These are phyloP conservation scores for Ciborinia camelliae DNA, from an alignment of 2,329 filamentous ascomycete species.

Conservation along the genomic window DNA sequence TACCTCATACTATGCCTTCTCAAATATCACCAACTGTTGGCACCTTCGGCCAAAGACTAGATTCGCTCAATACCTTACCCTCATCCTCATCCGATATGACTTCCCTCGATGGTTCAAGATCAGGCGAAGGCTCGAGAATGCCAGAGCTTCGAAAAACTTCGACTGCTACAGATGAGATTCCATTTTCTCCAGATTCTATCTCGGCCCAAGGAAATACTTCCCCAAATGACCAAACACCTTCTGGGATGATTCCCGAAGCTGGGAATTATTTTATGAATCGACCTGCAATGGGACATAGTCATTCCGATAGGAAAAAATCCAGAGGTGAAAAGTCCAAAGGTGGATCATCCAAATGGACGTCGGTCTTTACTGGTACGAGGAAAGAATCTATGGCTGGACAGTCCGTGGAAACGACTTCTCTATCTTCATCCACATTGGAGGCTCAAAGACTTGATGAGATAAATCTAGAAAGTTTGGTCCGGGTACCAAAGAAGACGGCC, in stretches of 20 bases:
- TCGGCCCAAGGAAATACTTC: constrained; percentile 15
- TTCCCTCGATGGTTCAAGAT: constrained; percentile 22
- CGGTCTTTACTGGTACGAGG: constrained; percentile 31
- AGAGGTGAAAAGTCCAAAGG: constrained; percentile 29
- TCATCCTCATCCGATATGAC: constrained; percentile 24
- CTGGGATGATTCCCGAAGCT: constrained; percentile 18
- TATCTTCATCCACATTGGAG: constrained; percentile 39
- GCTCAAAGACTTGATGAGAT: constrained; percentile 42
- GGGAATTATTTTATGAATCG: constrained; percentile 22
- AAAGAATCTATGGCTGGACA: constrained; percentile 31
- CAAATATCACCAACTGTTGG: constrained; percentile 25
- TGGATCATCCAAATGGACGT: constrained; percentile 38
- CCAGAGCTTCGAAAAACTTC: constrained; percentile 12
- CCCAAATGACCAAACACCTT: constrained; percentile 6
- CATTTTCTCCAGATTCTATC: constrained; percentile 24
- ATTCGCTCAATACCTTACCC: constrained; percentile 24
- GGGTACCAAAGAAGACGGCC: constrained; percentile 31
- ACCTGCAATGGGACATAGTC: constrained; percentile 15
- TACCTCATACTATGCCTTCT: constrained; percentile 25
- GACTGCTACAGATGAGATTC: constrained; percentile 14
- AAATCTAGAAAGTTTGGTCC: constrained; percentile 37
- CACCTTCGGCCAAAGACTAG: constrained; percentile 19
- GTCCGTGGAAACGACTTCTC: constrained; percentile 40
- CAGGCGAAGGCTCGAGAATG: constrained; percentile 18
- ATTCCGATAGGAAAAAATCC: constrained; percentile 11